Base-by-base conservation (phyloP, 768 basidiomycete genomes). In the Lepiota brunneoincarnata region DNA sequence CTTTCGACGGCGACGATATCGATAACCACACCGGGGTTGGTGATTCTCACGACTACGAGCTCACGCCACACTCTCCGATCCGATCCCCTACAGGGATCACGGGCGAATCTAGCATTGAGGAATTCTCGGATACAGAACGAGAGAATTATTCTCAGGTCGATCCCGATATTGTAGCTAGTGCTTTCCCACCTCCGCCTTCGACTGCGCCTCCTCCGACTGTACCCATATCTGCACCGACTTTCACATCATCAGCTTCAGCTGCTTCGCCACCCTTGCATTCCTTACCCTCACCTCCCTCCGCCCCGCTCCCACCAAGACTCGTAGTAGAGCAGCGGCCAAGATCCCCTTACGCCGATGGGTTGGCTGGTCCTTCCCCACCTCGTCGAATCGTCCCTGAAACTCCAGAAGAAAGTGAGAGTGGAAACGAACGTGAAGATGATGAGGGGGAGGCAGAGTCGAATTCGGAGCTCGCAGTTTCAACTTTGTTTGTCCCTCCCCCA, bases 401-500 rank as follows among this genome's bases (percentile, higher is more conserved):
- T n/a, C 62, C 61, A 7, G 64, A 70, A 40, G 46, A 56, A 17
- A 42, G 44, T 9, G 15, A 35, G 40, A 28, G 24, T 10, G 52
- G 60, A 2, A 61, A 58, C 14, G 58, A 57, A n/a, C 53, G 59
- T 2, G 58, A 57, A 10, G 4, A 26, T 15, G 42, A 45, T 36
- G 51, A 43, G n/a, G n/a, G n/a, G n/a, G n/a, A n/a, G 2, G 20
- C 31, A 11, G 3, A 23, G 21, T 15, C 23, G 23, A 23, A 49
- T 12, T 47, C 37, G 31, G 51, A 60, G 18, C 55, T 65, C 4
- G 60, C 66, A 6, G 56, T 54, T 2, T 63, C 65, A 6, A 64
- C 64, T n/a, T 44, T 67, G 6, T 64, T 68, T 42, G 59, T 69
- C 35, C 67, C 64, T 18, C 69, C 69, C 43, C 67, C 67, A 28